Conservation (phyloP, 2,329 filamentous ascomycete species). For the Aaosphaeria arxii region DNA sequence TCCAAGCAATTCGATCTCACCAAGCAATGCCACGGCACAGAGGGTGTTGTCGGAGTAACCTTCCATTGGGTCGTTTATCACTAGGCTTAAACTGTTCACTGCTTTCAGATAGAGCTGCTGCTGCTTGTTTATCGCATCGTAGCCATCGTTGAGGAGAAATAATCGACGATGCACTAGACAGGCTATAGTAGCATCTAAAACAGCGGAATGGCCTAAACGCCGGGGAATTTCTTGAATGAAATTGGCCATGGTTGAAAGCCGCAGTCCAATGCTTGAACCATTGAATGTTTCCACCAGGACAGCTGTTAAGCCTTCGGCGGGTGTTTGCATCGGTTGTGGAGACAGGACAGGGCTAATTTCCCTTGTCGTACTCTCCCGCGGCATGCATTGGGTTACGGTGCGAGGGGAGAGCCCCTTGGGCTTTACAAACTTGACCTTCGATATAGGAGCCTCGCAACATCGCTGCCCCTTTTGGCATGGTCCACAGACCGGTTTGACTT, state of each 20-base stretch:
- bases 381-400: background rate
- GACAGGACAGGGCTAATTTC: background rate
- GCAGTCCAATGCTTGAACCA: background rate
- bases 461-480: slow-evolving; percentile 6
- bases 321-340: background rate
- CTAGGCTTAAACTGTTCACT: background rate
- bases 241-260: background rate
- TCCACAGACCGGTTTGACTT: slow-evolving; percentile 8
- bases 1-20: slow-evolving; percentile 3
- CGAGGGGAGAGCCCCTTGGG: background rate
- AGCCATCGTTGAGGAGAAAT: background rate
- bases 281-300: slow-evolving; percentile 4
- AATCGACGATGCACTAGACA: slow-evolving; percentile 4
- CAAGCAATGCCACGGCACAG: slow-evolving; percentile 4
- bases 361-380: background rate
- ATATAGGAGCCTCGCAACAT: slow-evolving; percentile 5
- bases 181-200: slow-evolving; percentile 2
- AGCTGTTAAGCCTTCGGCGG: slow-evolving; percentile 1
- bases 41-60: slow-evolving; percentile 5
- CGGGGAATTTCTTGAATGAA: background rate
- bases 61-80: slow-evolving; percentile 3
- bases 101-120: background rate
- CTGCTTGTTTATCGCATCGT: background rate
- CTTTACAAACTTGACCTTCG: slow-evolving; percentile 6
- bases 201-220: slow-evolving; percentile 2